Evolutionary conservation across 805 yeast species (phyloP).

Genomic region (Pichia heedii): DNA sequence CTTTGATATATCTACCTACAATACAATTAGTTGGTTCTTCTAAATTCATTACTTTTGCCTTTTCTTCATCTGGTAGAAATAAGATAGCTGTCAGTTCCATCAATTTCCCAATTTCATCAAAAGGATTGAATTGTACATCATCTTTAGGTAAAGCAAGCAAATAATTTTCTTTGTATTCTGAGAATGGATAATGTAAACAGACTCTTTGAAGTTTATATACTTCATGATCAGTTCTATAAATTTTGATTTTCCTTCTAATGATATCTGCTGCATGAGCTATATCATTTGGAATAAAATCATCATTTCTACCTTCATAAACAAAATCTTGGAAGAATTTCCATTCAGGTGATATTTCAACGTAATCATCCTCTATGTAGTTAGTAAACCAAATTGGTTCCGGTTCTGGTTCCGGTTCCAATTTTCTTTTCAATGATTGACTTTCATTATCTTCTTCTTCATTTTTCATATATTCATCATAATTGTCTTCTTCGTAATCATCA

Average conservation of each 20-base stretch:
- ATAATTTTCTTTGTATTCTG: conserved; percentile 42
- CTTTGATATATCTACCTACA: conserved; percentile 30
- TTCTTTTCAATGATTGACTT: neutral
- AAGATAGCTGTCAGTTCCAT: conserved; percentile 35
- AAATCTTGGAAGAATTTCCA: conserved; percentile 17
- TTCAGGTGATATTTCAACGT: conserved; percentile 3
- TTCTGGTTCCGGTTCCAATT: conserved; percentile 2
- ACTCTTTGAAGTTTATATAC: conserved; percentile 21
- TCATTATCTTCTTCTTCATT: too few relatives aligned
- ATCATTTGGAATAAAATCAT: conserved; percentile 11
- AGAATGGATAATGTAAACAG: conserved; percentile 29
- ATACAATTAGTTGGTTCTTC: conserved; percentile 30
- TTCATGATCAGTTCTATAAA: conserved; percentile 24
- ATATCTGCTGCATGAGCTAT: conserved; percentile 14
- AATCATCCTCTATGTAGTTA: conserved; percentile 11
- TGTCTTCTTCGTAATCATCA: too few relatives aligned
- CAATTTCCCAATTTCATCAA: conserved; percentile 47
- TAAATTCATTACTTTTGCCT: conserved; percentile 27
- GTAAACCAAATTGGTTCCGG: conserved; percentile 17
- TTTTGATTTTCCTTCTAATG: conserved; percentile 13
- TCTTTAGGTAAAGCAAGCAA: conserved; percentile 41
- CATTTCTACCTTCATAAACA: conserved; percentile 17
- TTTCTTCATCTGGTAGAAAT: conserved; percentile 33
- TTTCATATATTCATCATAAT: neutral
- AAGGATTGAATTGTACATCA: conserved; percentile 50